Conservation (phyloP, 495 filamentous ascomycete species). For the Friedmanniomyces endolithicus region DNA sequence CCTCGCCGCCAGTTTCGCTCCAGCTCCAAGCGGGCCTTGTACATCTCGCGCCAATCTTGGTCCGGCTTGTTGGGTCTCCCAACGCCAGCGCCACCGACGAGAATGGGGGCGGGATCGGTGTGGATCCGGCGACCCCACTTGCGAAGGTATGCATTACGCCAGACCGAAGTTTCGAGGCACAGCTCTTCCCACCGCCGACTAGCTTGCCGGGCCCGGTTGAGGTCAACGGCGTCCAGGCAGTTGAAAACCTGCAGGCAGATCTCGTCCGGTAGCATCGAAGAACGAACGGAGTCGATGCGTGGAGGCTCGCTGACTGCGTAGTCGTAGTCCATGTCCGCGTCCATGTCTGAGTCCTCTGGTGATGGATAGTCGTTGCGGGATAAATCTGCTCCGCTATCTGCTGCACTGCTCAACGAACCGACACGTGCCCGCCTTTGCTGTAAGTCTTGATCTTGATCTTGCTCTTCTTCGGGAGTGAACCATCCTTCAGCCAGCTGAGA, state of each 20-base stretch:
- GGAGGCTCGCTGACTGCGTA: neutral
- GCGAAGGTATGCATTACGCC: constrained; percentile 63
- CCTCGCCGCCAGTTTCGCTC: constrained; percentile 68
- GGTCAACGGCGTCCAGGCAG: constrained; percentile 53
- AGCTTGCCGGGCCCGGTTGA: constrained; percentile 50
- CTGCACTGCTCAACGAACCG: constrained; percentile 14
- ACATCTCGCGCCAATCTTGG: constrained; percentile 80
- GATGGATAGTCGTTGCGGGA: constrained; percentile 1
- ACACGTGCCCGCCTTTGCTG: neutral
- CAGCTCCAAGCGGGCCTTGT: constrained; percentile 58
- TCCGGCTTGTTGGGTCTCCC: constrained; percentile 37
- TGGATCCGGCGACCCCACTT: constrained; percentile 41
- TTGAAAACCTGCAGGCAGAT: constrained; percentile 60
- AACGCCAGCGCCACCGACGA: constrained; percentile 33
- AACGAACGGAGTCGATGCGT: constrained; percentile 50
- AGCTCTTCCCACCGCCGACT: constrained; percentile 45
- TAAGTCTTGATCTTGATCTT: constrained; percentile 6
- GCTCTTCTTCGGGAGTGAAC: neutral
- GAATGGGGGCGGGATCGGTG: constrained; percentile 35
- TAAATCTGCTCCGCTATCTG: constrained; percentile 19
- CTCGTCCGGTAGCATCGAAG: constrained; percentile 49
- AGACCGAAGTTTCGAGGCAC: constrained; percentile 33
- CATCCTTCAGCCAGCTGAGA: neutral
- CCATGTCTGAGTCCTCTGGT: constrained; percentile 4
- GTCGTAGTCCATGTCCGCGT: constrained; percentile 1